Evolutionary conservation across 176 grass and related monocot genomes (phyloP), one percentile per base, ranked within the genome.

Genomic region (maize (Zea mays)): DNA sequence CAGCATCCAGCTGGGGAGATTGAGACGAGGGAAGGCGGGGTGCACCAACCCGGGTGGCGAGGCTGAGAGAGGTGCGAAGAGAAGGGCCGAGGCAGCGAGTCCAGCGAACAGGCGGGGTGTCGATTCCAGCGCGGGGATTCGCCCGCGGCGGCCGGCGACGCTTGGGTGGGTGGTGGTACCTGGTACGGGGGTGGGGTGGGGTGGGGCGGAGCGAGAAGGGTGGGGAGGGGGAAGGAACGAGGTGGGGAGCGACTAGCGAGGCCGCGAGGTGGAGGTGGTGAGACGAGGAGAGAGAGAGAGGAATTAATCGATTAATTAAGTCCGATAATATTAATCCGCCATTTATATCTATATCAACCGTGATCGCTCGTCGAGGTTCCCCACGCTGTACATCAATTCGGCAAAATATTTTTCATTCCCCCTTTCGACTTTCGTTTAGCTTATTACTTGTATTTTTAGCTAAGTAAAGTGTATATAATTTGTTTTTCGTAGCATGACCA

Each of bases 201-300:
- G 67, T 65, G 17, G 10, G 58, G 75, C 40, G 65, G 76, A 62
- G 71, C 70, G 75, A 73, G 15, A 47, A 68, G 67, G 57, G 59
- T 35, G 78, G 72, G 62, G 85, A 79, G n/a, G 74, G 42, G 44
- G 48, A 59, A 33, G 63, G 56, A 3, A 38, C 27, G 67, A 84
- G 80, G 81, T 87, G 76, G 77, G 71, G 65, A 45, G 86, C 80
- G 62, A 67, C 80, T 14, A 75, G 80, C 63, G 67, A 40, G 60
- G 65, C 16, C 17, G 17, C 40, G 40, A 21, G 83, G 48, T 7
- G 35, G 56, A 17, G 34, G 75, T 20, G 34, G 37, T 4, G 37
- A 17, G 49, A 13, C 37, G 35, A 45, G 40, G 41, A 69, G 80
- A 67, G 45, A 12, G 72, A 86, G 51, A 45, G 47, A 58, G 16